Conservation (phyloP, 768 basidiomycete species). For the Sporobolomyces pararoseus region DNA sequence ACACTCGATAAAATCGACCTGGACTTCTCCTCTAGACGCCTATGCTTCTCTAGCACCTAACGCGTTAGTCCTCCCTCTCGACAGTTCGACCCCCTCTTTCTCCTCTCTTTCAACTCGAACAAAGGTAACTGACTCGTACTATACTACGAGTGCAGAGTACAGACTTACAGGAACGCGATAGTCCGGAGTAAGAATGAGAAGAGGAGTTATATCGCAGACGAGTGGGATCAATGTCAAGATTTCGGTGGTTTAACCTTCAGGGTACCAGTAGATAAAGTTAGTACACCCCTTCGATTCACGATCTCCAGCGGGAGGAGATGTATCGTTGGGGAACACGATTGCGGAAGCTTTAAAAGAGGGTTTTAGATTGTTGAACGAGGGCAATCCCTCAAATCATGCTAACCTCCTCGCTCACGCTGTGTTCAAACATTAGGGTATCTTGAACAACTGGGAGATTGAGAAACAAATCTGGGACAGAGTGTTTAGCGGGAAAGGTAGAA, state of each 20-base stretch:
- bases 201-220: slow-evolving; percentile 77
- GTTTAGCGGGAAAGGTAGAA: slow-evolving; percentile 57
- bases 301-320: too few relatives aligned
- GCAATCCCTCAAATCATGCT: too few relatives aligned
- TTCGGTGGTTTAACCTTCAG: slow-evolving; percentile 76
- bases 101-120: background rate
- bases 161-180: slow-evolving; percentile 74
- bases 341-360: background rate
- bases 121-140: background rate
- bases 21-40: slow-evolving; percentile 30
- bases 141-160: slow-evolving; percentile 48
- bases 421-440: too few relatives aligned
- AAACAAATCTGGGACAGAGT: slow-evolving; percentile 90
- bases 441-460: slow-evolving; percentile 92
- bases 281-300: slow-evolving; percentile 13
- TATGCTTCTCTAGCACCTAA: slow-evolving; percentile 42
- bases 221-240: slow-evolving; percentile 69
- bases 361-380: too few relatives aligned
- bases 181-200: slow-evolving; percentile 80
- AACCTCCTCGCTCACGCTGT: too few relatives aligned
- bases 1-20: slow-evolving; percentile 71
- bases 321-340: background rate
- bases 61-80: slow-evolving; percentile 43
- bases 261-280: slow-evolving; percentile 81
- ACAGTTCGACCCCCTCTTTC: background rate